phyloP scores from a whole-genome alignment of 305 asterid genomes.

The Petunia hybrid region DNA sequence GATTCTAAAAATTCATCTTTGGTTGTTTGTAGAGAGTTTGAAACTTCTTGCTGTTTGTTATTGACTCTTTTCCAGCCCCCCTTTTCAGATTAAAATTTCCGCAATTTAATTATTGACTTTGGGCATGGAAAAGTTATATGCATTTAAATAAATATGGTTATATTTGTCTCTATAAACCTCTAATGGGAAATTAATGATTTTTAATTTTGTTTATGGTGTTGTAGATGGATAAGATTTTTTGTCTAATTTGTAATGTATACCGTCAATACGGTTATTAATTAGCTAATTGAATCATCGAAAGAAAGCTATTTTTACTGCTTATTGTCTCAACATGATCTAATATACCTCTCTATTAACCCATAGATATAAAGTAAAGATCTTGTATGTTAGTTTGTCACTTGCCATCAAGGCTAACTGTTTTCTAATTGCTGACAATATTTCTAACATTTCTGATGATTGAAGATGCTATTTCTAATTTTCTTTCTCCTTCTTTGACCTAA shows the following conservation, averaged over 20 bases:
- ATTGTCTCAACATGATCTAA: not conserved
- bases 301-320: not conserved
- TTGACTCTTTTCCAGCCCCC: not conserved
- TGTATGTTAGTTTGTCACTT: not conserved
- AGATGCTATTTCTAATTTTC: not conserved
- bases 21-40: not conserved
- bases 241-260: no score
- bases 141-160: not conserved
- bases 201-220: conserved; percentile 3
- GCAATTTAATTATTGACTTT: not conserved
- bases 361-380: not conserved
- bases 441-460: not conserved
- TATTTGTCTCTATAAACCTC: not conserved
- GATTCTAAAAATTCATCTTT: not conserved
- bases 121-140: not conserved
- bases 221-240: not conserved
- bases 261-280: not conserved
- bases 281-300: not conserved
- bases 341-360: not conserved
- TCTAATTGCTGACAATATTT: not conserved
- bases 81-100: not conserved
- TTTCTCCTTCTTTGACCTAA: not conserved
- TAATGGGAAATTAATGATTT: not conserved
- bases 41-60: not conserved
- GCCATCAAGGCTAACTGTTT: not conserved